These are phyloP conservation scores for Fusarium pilosicola DNA, from an alignment of 2,329 filamentous ascomycete species.

Conservation along the genomic window DNA sequence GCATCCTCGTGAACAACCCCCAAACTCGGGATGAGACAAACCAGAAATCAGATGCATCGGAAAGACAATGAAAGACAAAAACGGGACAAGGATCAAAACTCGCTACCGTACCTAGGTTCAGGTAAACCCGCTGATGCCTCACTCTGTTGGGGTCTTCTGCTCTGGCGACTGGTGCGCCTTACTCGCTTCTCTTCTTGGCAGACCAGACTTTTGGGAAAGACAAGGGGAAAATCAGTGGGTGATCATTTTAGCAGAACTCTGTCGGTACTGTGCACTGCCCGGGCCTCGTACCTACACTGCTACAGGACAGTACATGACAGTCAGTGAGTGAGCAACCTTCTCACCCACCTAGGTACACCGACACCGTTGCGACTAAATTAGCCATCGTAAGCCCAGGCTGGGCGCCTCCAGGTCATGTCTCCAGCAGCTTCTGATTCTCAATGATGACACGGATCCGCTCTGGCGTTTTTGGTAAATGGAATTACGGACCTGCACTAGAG, in stretches of 20 bases:
- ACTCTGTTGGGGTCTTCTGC: background rate
- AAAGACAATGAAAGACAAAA: background rate
- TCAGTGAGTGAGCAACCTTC: background rate
- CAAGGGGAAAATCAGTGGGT: conserved; percentile 2
- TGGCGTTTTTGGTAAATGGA: conserved; percentile 20
- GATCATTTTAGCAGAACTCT: conserved; percentile 4
- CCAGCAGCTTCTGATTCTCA: background rate
- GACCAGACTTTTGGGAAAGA: conserved; percentile 8
- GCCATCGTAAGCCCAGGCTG: background rate
- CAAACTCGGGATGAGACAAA: background rate
- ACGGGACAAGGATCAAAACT: background rate
- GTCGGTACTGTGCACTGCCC: background rate
- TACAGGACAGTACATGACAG: background rate
- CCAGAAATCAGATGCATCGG: conserved; percentile 5
- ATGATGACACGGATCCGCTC: conserved; percentile 30
- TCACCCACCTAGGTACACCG: background rate
- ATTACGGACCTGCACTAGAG: background rate
- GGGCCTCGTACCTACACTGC: background rate
- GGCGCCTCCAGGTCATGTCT: background rate
- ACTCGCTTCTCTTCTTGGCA: conserved; percentile 19
- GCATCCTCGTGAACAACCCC: conserved; percentile 14
- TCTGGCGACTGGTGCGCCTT: conserved; percentile 19
- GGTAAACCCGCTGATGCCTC: conserved; percentile 8
- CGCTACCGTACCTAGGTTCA: conserved; percentile 4
- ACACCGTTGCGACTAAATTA: conserved; percentile 27